Evolutionary conservation across 2,329 filamentous ascomycete species (phyloP).

Genomic region (Aspergillus ochraceoroseus): DNA sequence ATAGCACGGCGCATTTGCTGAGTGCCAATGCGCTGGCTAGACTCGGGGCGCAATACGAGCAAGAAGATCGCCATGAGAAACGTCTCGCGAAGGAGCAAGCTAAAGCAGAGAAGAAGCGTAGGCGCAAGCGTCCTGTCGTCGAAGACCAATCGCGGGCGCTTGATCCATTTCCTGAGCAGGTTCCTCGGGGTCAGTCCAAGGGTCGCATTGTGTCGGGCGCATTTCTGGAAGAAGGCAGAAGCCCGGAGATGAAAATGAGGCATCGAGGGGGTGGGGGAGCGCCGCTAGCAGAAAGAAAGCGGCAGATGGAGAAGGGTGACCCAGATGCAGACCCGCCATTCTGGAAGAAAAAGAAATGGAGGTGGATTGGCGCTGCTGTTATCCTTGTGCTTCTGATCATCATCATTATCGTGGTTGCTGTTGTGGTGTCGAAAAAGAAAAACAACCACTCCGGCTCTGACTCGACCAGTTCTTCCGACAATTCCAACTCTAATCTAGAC

Average conservation of each 20-base stretch:
- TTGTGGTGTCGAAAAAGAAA: conserved; percentile 62
- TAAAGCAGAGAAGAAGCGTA: conserved; percentile 25
- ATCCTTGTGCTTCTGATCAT: conserved; percentile 57
- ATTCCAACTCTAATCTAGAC: conserved; percentile 47
- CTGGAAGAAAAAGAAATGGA: conserved; percentile 42
- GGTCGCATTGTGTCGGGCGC: conserved; percentile 65
- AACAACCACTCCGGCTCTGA: conserved; percentile 28
- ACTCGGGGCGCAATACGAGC: conserved; percentile 59
- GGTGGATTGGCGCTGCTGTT: conserved; percentile 54
- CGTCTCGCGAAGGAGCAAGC: conserved; percentile 34
- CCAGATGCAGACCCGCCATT: conserved; percentile 24
- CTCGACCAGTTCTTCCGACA: conserved; percentile 10
- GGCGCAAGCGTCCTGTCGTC: conserved; percentile 27
- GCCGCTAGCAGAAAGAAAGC: conserved; percentile 48
- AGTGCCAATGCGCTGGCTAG: conserved; percentile 58
- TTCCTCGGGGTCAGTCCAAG: conserved; percentile 47
- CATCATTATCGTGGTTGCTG: conserved; percentile 62
- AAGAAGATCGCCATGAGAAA: conserved; percentile 46
- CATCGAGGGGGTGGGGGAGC: conserved; percentile 36
- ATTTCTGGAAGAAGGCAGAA: conserved; percentile 61
- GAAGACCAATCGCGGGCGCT: conserved; percentile 20
- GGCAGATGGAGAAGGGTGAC: conserved; percentile 41
- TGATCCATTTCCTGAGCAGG: conserved; percentile 24
- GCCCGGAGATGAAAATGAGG: conserved; percentile 46
- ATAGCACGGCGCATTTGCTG: conserved; percentile 43